Percentiles rank a stretch among this genome's conserved stretches.
These are phyloP conservation scores for Peronospora belbahrii DNA, from an alignment of 352 stramenopile genomes.

Conservation along the genomic window DNA sequence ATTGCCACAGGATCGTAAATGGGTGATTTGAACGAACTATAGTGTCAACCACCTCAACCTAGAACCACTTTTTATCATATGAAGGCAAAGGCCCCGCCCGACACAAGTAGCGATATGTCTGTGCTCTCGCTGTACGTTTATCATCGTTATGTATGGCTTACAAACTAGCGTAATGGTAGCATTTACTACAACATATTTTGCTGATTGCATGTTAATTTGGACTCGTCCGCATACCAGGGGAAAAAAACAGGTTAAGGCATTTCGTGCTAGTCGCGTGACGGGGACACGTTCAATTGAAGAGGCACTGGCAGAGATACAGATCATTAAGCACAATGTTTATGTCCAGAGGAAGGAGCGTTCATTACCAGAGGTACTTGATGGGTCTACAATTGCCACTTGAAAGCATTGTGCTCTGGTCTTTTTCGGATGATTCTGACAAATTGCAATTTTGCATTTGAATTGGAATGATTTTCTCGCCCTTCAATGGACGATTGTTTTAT, in stretches of 20 bases:
- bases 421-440: background rate
- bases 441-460: background rate
- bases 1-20: too few species aligned
- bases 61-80: constrained; percentile 2
- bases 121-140: constrained; percentile 21
- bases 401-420: background rate
- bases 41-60: constrained; percentile 7
- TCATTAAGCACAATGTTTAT: constrained; percentile 67
- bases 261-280: constrained; percentile 51
- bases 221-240: constrained; percentile 9
- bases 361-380: constrained; percentile 31
- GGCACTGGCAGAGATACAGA: constrained; percentile 60
- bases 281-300: constrained; percentile 61
- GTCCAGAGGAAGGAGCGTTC: constrained; percentile 56
- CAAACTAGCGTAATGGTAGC: background rate
- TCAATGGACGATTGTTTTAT: too few species aligned
- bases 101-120: constrained; percentile 14
- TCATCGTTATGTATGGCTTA: background rate
- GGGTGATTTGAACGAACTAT: too few species aligned
- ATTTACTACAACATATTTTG: background rate
- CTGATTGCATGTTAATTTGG: background rate
- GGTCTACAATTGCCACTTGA: background rate
- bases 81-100: constrained; percentile 13
- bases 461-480: background rate
- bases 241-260: constrained; percentile 29